phyloP scores from a whole-genome alignment of 495 filamentous ascomycete genomes.

The Letharia lupina region DNA sequence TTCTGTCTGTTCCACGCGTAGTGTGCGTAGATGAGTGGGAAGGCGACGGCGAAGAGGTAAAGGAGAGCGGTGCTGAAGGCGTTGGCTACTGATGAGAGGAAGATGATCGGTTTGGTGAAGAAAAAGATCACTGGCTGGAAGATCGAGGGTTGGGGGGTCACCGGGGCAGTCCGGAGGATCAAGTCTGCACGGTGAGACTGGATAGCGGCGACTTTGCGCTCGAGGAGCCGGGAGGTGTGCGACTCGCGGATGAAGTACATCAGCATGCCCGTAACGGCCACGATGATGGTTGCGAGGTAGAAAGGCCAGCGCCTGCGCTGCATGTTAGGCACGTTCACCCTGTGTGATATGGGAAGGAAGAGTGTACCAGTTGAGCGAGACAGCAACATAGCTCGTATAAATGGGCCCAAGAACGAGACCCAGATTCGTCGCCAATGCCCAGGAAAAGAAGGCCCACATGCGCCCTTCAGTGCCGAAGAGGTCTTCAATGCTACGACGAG shows the following conservation, averaged over 20 bases:
- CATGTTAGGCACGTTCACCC: not conserved
- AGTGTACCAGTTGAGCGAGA: conserved; percentile 2
- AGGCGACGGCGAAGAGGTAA: conserved; percentile 10
- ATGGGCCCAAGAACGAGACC: conserved; percentile 30
- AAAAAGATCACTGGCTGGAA: not conserved
- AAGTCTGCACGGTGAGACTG: not conserved
- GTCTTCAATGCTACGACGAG: conserved; percentile 30
- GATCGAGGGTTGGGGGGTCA: not conserved
- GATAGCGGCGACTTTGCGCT: not conserved
- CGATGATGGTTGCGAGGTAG: conserved; percentile 20
- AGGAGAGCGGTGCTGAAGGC: conserved; percentile 5
- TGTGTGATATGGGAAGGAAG: not conserved
- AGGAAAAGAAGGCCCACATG: conserved; percentile 30
- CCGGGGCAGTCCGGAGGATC: not conserved
- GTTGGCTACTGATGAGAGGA: not conserved
- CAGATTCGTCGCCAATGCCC: conserved; percentile 26
- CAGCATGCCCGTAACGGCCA: not conserved
- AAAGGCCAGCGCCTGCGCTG: conserved; percentile 24
- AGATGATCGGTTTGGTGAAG: conserved; percentile 1
- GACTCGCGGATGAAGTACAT: conserved; percentile 7
- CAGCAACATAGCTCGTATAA: conserved; percentile 25
- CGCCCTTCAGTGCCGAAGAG: conserved; percentile 27
- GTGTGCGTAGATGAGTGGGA: conserved; percentile 10
- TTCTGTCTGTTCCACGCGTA: not conserved
- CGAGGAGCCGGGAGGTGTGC: not conserved